Percentiles rank a stretch among this genome's conserved stretches.
Evolutionary conservation across 805 yeast genomes (phyloP).

Genomic region (Kodamaea neixiangensis): DNA sequence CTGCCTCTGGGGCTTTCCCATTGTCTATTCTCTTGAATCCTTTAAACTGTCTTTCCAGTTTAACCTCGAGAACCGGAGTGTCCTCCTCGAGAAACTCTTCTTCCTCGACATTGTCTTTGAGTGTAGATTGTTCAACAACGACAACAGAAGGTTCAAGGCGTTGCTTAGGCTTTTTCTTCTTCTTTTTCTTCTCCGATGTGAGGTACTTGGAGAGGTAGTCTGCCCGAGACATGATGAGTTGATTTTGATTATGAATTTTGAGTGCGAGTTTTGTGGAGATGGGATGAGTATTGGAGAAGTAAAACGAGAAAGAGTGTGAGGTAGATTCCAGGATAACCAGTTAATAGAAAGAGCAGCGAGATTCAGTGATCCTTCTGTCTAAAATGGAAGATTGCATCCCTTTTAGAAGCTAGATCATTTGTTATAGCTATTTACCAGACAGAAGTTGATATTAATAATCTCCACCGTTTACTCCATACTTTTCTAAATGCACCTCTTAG

Average conservation of each 20-base stretch:
- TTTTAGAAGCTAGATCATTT: too few relatives aligned
- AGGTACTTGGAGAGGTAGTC: constrained; percentile 37
- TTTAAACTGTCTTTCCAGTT: constrained; percentile 18
- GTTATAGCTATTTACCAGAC: too few relatives aligned
- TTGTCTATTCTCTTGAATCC: constrained; percentile 42
- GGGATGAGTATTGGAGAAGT: background rate
- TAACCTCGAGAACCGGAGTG: constrained; percentile 26
- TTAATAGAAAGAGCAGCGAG: too few relatives aligned
- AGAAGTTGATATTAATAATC: too few relatives aligned
- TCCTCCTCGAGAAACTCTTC: constrained; percentile 12
- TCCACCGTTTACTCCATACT: too few relatives aligned
- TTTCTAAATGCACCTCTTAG: too few relatives aligned
- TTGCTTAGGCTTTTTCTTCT: constrained; percentile 16
- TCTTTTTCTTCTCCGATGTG: constrained; percentile 17
- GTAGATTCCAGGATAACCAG: too few relatives aligned
- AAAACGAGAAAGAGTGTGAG: background rate
- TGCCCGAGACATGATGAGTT: constrained; percentile 22
- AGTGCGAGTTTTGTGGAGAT: background rate
- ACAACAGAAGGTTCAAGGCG: background rate
- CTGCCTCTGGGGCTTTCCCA: constrained; percentile 16
- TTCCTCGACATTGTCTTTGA: background rate
- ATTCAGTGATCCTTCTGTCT: too few relatives aligned
- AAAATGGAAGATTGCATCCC: too few relatives aligned
- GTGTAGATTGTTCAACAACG: constrained; percentile 13
- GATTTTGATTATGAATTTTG: background rate